phyloP scores from a whole-genome alignment of 164 flowering plant species.

The Tetracentron sinense region DNA sequence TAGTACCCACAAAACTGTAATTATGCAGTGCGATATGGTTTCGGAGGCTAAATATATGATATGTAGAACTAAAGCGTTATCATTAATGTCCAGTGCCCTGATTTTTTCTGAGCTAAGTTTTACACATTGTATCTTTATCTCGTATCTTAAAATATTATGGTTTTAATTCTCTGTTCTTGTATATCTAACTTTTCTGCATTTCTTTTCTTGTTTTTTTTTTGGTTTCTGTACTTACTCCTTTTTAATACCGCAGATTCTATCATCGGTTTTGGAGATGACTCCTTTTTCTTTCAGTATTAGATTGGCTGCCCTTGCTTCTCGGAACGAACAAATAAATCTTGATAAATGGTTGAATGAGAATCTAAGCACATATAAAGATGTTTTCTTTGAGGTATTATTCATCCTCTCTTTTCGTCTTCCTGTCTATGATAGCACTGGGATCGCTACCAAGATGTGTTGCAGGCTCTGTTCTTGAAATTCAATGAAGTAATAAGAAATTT shows the following conservation, averaged over 20 bases:
- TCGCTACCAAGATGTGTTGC: neutral
- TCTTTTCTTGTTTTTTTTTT: neutral
- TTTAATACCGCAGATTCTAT: conserved; percentile 48
- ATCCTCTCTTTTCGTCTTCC: neutral
- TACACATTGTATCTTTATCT: no score
- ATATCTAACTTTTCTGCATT: no score
- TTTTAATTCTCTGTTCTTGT: no score
- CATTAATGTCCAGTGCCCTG: no score
- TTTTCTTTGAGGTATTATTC: conserved; percentile 64
- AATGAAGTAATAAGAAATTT: neutral
- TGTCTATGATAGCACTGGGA: neutral
- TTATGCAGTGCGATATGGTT: no score
- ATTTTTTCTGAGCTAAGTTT: no score
- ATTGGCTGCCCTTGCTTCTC: conserved; percentile 70
- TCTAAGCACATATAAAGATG: conserved; percentile 43
- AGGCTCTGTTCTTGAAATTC: neutral
- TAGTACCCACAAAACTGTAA: no score
- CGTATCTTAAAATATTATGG: no score
- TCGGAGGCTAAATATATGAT: no score
- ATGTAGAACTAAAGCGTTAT: no score
- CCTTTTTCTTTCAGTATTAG: conserved; percentile 60
- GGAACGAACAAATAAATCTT: conserved; percentile 58
- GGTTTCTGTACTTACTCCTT: neutral
- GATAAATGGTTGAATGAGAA: conserved; percentile 74
- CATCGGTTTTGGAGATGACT: conserved; percentile 56